These are phyloP conservation scores for Trichoderma polysporum DNA, from an alignment of 2,329 filamentous ascomycete genomes.

Conservation along the genomic window DNA sequence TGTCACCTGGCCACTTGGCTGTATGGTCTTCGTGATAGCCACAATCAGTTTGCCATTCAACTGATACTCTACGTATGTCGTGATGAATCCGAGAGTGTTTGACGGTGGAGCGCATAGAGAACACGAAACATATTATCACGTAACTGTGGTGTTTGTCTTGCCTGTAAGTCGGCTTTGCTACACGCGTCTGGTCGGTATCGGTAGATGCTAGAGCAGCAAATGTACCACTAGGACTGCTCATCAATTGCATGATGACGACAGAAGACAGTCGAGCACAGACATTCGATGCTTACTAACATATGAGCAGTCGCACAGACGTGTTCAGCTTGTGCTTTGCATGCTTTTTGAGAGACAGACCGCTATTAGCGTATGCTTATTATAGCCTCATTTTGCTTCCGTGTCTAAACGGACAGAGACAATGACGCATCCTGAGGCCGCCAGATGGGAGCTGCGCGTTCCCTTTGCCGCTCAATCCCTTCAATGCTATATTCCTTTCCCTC, in stretches of 20 bases:
- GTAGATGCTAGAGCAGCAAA: background rate
- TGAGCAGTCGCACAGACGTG: background rate
- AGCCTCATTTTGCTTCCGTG: background rate
- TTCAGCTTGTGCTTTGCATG: background rate
- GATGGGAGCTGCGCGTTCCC: background rate
- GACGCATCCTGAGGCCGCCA: background rate
- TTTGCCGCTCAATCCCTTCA: background rate
- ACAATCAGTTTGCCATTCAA: background rate
- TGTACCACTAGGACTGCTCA: background rate
- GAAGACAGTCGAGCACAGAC: background rate
- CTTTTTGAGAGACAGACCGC: background rate
- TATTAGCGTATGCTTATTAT: background rate
- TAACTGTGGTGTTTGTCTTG: background rate
- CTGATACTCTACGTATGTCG: background rate
- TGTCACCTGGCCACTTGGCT: background rate
- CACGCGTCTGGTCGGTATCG: background rate
- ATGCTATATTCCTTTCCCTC: background rate
- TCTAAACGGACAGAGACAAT: background rate
- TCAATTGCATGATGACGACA: background rate
- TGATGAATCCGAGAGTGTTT: background rate
- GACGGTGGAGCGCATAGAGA: background rate
- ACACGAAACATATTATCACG: background rate
- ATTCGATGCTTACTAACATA: conserved; percentile 2
- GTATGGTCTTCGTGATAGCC: background rate
- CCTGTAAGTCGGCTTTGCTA: background rate